These are phyloP conservation scores for Raddia guianensis DNA, from an alignment of 176 grass and related monocot species.

Conservation along the genomic window DNA sequence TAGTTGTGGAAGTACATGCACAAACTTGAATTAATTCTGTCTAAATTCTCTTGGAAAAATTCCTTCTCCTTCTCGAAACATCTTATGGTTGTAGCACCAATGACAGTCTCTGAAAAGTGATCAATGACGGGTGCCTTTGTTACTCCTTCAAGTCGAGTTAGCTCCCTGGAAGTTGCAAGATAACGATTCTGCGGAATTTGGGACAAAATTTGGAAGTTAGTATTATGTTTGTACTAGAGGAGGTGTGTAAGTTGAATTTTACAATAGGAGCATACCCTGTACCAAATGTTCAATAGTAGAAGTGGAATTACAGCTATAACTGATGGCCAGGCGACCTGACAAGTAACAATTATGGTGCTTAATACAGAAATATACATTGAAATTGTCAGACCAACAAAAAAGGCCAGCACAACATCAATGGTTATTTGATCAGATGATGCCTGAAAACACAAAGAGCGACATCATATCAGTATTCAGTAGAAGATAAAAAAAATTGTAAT, in stretches of 20 bases:
- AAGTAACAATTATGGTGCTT: conserved; percentile 68
- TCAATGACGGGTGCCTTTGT: conserved; percentile 97
- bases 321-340: conserved; percentile 91
- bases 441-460: conserved; percentile 49
- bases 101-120: conserved; percentile 94
- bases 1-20: conserved; percentile 97
- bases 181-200: conserved; percentile 65
- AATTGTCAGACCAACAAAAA: conserved; percentile 81
- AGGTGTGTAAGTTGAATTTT: conserved; percentile 20
- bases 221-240: conserved; percentile 14
- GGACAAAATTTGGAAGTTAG: background rate
- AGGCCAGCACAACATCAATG: conserved; percentile 77
- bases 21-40: conserved; percentile 90
- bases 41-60: conserved; percentile 71
- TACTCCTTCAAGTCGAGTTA: conserved; percentile 91
- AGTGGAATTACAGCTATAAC: conserved; percentile 83
- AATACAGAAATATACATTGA: conserved; percentile 90
- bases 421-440: conserved; percentile 95
- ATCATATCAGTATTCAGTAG: conserved; percentile 14
- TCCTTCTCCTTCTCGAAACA: conserved; percentile 76
- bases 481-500: background rate
- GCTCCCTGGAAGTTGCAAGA: conserved; percentile 85
- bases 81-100: conserved; percentile 81
- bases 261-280: conserved; percentile 65
- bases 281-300: conserved; percentile 84